phyloP scores from a whole-genome alignment of 805 yeast species.

The Saccharomycopsis sp. region DNA sequence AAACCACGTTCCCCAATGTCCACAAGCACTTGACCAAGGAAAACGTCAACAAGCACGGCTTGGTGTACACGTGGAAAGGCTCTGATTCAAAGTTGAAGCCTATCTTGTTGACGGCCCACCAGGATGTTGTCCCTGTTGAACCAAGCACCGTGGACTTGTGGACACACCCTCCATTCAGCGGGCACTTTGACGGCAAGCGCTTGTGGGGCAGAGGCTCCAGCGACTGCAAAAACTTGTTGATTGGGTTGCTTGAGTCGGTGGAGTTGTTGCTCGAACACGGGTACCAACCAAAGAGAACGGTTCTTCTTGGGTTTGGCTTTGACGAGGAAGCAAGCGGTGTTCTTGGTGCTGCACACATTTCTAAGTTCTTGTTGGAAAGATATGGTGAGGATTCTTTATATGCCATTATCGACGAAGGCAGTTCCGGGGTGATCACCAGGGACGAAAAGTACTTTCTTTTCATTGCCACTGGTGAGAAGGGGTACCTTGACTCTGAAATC shows the following conservation, averaged over 20 bases:
- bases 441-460: constrained; percentile 45
- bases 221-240: constrained; percentile 65
- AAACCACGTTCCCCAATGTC: constrained; percentile 45
- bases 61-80: constrained; percentile 59
- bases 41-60: constrained; percentile 51
- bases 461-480: constrained; percentile 55
- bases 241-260: constrained; percentile 59
- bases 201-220: constrained; percentile 73
- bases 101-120: constrained; percentile 62
- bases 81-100: constrained; percentile 46
- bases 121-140: constrained; percentile 75
- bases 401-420: constrained; percentile 65
- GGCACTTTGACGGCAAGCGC: constrained; percentile 53
- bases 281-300: constrained; percentile 50
- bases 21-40: constrained; percentile 41
- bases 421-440: constrained; percentile 29
- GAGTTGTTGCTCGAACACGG: constrained; percentile 42
- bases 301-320: constrained; percentile 63
- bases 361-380: constrained; percentile 36
- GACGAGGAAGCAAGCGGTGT: constrained; percentile 71
- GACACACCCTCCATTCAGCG: constrained; percentile 60
- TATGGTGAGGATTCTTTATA: constrained; percentile 56
- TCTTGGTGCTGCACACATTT: constrained; percentile 49
- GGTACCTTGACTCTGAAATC: constrained; percentile 44
- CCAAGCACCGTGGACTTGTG: constrained; percentile 46